Base-by-base conservation (phyloP, 139 green algal species). In the Klebsormidium nitens region DNA sequence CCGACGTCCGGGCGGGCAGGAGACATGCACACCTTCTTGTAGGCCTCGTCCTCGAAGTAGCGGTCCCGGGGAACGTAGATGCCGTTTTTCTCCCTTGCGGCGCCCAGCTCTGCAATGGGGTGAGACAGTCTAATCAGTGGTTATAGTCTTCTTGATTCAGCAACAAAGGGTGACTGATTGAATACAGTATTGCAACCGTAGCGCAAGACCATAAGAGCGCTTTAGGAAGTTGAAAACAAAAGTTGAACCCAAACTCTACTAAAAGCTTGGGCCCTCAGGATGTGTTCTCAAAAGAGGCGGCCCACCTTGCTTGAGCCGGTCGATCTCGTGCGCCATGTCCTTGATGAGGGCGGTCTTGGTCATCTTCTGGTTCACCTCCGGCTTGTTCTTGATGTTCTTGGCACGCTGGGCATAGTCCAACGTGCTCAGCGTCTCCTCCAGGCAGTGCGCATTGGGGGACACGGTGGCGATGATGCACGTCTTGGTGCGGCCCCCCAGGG, bases 381-480 rank as follows among this genome's bases (percentile, higher is more conserved):
- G 93, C 56, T 87, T 87, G 85, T 99, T 99, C 71, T 90, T 89
- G 72, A 99, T 98, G 80, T 93, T 96, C 83, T 97, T 98, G 28
- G 95, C 95, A 23, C 93, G 83, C 77, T 97, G 86, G 32, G 93
- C 93, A 66, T 98, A 98, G 69, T 98, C 93, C 36, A 98, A 83
- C n/a, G 93, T 98, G 76, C 70, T 92, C 58, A 95, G 76, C 0
- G 93, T 98, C 83, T 98, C 94, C 71, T 99, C 94, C 66, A 91
- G 79, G 75, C 84, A 91, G 55, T 85, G 69, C 39, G 90, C 84
- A 8, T 84, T 93, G 26, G 95, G 93, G n/a, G 88, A 89, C 28
- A 99, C 93, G 36, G 93, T 98, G 11, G 95, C 95, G 57, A 99
- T 95, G 81, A 99, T 96, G 85, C 92, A 97, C n/a, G 89, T 95